Percentiles rank a stretch among this genome's conserved stretches.
Evolutionary conservation across 2,329 filamentous ascomycete species (phyloP).

Genomic region (Colletotrichum noveboracense): DNA sequence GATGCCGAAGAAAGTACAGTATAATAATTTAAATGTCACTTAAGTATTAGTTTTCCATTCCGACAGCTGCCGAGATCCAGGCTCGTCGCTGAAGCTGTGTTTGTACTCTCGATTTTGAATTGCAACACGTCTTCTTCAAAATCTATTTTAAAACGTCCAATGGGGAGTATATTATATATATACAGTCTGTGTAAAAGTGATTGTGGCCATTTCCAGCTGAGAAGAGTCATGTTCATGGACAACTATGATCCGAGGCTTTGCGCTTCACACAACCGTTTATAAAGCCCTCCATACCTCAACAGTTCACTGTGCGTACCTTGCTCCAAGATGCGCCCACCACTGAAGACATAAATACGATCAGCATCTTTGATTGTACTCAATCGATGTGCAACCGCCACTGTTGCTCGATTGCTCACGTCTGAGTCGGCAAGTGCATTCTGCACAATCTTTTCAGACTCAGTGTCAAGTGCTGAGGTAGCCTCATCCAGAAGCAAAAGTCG

Average conservation of each 20-base stretch:
- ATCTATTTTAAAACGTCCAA: neutral
- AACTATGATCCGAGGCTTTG: neutral
- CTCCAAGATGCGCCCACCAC: neutral
- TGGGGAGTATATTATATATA: neutral
- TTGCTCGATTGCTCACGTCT: neutral
- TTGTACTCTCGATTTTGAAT: fast-evolving
- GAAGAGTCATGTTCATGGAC: neutral
- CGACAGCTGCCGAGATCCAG: neutral
- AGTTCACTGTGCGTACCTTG: neutral
- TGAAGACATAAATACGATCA: conserved; percentile 1
- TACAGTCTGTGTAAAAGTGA: neutral
- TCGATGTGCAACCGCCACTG: conserved; percentile 18
- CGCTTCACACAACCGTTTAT: conserved; percentile 1
- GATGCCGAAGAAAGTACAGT: neutral
- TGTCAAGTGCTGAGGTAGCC: conserved; percentile 70
- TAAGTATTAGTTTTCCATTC: neutral
- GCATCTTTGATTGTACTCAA: conserved; percentile 17
- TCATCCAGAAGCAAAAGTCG: conserved; percentile 74
- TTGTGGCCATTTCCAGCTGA: neutral
- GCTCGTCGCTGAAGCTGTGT: neutral
- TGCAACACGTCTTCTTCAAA: neutral
- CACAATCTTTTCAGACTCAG: conserved; percentile 68
- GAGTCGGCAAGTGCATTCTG: conserved; percentile 59
- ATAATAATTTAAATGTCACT: too few relatives aligned
- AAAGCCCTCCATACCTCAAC: neutral